These are phyloP conservation scores for Cutaneotrichosporon sp. DNA, from an alignment of 1,284 basidiomycete species.

Conservation along the genomic window DNA sequence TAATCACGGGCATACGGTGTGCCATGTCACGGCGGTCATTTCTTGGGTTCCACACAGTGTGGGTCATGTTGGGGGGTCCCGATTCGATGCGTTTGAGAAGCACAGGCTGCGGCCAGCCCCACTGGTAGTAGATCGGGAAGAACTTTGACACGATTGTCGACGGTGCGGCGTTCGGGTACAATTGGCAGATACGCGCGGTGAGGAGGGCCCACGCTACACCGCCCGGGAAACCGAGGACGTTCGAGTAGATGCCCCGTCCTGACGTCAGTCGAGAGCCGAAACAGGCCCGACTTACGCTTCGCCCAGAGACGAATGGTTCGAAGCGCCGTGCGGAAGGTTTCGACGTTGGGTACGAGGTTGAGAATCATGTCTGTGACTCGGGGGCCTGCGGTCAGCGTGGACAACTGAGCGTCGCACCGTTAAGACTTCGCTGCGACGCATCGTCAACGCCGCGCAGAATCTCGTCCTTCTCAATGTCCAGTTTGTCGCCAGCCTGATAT, in stretches of 20 bases:
- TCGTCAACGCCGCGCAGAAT: conserved; percentile 92
- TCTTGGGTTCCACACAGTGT: conserved; percentile 98
- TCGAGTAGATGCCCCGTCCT: conserved; percentile 96
- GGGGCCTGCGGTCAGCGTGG: conserved; percentile 63
- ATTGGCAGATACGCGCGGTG: conserved; percentile 95
- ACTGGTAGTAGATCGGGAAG: conserved; percentile 95
- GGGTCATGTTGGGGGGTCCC: conserved; percentile 73
- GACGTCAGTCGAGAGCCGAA: conserved; percentile 4
- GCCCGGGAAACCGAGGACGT: conserved; percentile 95
- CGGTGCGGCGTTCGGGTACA: conserved; percentile 92
- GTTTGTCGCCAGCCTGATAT: conserved; percentile 76
- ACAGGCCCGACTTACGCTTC: conserved; percentile 63
- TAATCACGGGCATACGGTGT: conserved; percentile 99
- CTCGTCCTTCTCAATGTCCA: conserved; percentile 87
- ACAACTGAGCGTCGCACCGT: conserved; percentile 59
- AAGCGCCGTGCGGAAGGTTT: conserved; percentile 89
- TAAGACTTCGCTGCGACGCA: conserved; percentile 88
- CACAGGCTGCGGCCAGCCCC: conserved; percentile 98
- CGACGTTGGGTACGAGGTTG: conserved; percentile 89
- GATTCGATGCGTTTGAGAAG: conserved; percentile 94
- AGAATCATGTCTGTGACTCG: conserved; percentile 96
- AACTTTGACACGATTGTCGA: conserved; percentile 95
- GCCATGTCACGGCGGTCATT: conserved; percentile 88
- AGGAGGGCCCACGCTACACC: conserved; percentile 99
- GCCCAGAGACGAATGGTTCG: conserved; percentile 99